Evolutionary conservation across 2,329 filamentous ascomycete genomes (phyloP), one percentile per base, ranked within the genome.

Genomic region (Xylariaceae sp.): DNA sequence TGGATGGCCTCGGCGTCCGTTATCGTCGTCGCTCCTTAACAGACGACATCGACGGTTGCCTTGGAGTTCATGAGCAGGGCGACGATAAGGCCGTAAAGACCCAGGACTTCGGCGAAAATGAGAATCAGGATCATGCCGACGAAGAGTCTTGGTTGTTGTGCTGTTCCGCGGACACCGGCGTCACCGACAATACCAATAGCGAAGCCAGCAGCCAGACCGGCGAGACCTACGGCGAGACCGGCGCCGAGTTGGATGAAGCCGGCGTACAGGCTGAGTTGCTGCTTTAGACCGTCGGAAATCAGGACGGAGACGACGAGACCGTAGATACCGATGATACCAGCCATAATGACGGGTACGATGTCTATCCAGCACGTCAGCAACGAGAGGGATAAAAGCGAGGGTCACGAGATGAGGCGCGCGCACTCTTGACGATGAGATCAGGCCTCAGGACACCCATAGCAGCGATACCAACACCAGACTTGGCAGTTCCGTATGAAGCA

Each of bases 261-360:
- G 40, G 85, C 88, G 69, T 83, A 90, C 46, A 92, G 75, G 45
- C 85, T 74, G 47, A 84, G 68, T 50, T 78, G 63, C 68, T 90
- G 85, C 56, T 73, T 74, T 50, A 92, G 72, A 57, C 79, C 81
- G 64, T 88, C 85, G 60, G 86, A 88, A 62, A 92, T 88, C 59
- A 92, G 70, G 64, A 92, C 86, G 13, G 86, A 89, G 46, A 90
- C 85, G 69, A 92, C 86, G 52, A 92, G 78, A 59, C 86, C 86
- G 73, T 92, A 98, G 68, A 98, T 97, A 85, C 88, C 92, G 71
- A 98, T 97, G 70, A 98, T 98, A 97, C 92, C 92, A 76, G 92
- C 92, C 92, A 98, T 98, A 82, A 98, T 95, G 70, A 97, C 92
- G 65, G 92, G 92, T 52, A 97, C 90, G 68, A 97, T 96, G 78